phyloP scores from a whole-genome alignment of 345 rosid genomes.

The Trapa bicornis region DNA sequence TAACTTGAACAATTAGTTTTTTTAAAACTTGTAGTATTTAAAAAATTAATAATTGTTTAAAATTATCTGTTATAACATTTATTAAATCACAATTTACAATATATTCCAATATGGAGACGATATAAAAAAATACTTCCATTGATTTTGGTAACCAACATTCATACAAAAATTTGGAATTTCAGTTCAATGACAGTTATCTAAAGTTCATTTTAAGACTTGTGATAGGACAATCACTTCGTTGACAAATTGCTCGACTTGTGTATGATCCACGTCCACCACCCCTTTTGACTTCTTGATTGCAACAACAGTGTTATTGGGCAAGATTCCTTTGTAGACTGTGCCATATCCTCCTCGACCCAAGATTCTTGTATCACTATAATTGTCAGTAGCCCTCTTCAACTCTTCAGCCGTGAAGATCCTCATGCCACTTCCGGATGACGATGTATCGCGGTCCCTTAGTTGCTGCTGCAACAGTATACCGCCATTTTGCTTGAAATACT shows the following conservation, averaged over 20 bases:
- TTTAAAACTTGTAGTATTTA: no score
- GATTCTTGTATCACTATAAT: slow-evolving; percentile 19
- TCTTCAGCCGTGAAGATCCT: slow-evolving; percentile 24
- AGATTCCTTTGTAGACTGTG: slow-evolving; percentile 32
- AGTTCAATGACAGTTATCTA: no score
- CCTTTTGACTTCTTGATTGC: slow-evolving; percentile 39
- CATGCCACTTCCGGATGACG: slow-evolving; percentile 5
- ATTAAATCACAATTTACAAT: no score
- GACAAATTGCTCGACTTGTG: slow-evolving; percentile 29
- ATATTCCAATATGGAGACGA: no score
- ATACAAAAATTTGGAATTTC: no score
- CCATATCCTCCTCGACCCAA: slow-evolving; percentile 35
- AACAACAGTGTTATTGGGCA: slow-evolving; percentile 16
- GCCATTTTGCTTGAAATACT: slow-evolving; percentile 20
- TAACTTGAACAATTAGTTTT: no score
- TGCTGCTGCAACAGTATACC: slow-evolving; percentile 22
- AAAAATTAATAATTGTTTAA: no score
- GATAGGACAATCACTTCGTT: slow-evolving; percentile 36
- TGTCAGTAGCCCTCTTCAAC: slow-evolving; percentile 27
- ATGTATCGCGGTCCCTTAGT: no score
- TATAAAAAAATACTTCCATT: no score
- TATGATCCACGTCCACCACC: no score
- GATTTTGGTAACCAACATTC: no score
- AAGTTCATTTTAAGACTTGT: slow-evolving; percentile 29
- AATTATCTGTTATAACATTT: no score